Evolutionary conservation across 2,329 filamentous ascomycete genomes (phyloP), one percentile per base, ranked within the genome.

Genomic region (Colletotrichum sp.): DNA sequence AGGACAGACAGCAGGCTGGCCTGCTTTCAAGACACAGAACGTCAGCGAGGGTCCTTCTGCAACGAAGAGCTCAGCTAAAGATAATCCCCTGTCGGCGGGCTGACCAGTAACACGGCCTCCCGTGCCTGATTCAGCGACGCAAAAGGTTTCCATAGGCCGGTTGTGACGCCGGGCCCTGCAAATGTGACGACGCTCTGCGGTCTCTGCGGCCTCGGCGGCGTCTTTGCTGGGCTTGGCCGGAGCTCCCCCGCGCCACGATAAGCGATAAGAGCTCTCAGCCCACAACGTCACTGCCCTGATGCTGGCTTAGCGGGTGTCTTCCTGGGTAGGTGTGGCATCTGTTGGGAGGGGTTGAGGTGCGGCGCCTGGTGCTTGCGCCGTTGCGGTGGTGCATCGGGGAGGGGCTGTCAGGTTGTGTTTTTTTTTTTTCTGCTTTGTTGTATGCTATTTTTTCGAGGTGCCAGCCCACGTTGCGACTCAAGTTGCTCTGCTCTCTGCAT

Each of bases 171-270:
- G 21, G 67, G 32, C 60, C 48, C 60, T 74, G 67, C 59, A 57
- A 66, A 48, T 65, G 67, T 71, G 67, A 74, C 72, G 67, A 65
- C 60, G 59, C 48, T 59, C n/a, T 28, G 59, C 67, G 43, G 59
- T 26, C 48, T 60, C 28, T 70, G 59, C 59, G 59, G 59, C 59
- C 59, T 61, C 59, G 28, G 30, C 30, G 59, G 59, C n/a, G 26
- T 34, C 30, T 32, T 15, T 48, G 36, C 72, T 72, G 52, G 72
- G 61, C 61, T 63, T 75, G 68, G 61, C 74, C 43, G 66, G 71
- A 76, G 74, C 74, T 76, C 74, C 74, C 72, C 74, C 71, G 74
- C 74, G 74, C 60, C 71, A 65, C 71, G 74, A 76, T 76, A 76
- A 76, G 59, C 64, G 74, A 76, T 76, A 76, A 76, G 74, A 76